Evolutionary conservation across 140 eudicot genomes (phyloP).

Genomic region (Stevia rebaudiana): DNA sequence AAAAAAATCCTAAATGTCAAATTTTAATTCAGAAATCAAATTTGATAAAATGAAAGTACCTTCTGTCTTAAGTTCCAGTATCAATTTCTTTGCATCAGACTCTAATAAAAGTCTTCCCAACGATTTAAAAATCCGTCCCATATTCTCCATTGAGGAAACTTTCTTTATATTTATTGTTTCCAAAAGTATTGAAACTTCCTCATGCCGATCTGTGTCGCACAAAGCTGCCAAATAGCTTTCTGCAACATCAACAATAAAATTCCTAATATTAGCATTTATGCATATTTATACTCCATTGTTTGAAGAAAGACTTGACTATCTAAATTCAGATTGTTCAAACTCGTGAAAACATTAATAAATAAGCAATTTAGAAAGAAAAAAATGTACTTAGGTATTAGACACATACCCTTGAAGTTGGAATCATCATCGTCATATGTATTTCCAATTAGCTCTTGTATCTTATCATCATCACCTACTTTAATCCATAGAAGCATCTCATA

Average conservation of each 20-base stretch:
- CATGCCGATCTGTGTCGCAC: constrained; percentile 52
- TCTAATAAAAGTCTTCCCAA: constrained; percentile 72
- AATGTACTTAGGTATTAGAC: neutral
- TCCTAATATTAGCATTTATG: neutral
- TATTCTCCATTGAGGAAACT: constrained; percentile 43
- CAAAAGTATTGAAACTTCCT: constrained; percentile 55
- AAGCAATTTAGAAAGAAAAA: constrained; percentile 8
- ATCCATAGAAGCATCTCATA: constrained; percentile 86
- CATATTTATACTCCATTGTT: neutral
- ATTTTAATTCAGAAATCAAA: neutral
- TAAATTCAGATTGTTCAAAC: constrained; percentile 9
- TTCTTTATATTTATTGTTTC: constrained; percentile 57
- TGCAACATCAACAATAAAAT: constrained; percentile 37
- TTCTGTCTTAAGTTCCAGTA: constrained; percentile 41
- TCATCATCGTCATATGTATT: constrained; percentile 33
- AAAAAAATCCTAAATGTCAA: neutral
- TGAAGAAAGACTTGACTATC: neutral
- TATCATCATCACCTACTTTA: constrained; percentile 44
- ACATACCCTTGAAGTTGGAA: constrained; percentile 50
- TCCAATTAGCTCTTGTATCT: constrained; percentile 48
- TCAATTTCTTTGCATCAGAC: constrained; percentile 47
- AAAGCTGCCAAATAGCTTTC: constrained; percentile 67
- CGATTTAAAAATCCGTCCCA: constrained; percentile 47
- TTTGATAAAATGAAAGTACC: constrained; percentile 33
- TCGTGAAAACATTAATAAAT: neutral